Evolutionary conservation across 2,329 filamentous ascomycete species (phyloP).

Genomic region (Cadophora sp.): DNA sequence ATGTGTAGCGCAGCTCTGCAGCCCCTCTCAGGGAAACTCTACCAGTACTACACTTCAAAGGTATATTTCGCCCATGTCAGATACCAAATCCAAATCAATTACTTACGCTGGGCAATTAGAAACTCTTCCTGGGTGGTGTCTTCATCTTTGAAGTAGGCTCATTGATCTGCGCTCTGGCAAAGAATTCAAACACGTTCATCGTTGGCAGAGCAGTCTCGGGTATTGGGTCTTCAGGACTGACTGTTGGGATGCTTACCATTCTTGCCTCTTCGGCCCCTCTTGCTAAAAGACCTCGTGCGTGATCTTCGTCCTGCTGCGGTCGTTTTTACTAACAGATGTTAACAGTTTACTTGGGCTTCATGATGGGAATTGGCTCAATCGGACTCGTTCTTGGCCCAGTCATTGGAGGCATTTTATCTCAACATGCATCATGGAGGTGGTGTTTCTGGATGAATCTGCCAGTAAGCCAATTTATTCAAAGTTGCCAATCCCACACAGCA

Average conservation of each 20-base stretch:
- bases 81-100: background rate
- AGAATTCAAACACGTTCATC: conserved; percentile 4
- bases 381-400: conserved; percentile 36
- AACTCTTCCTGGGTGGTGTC: conserved; percentile 11
- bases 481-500: too few species aligned
- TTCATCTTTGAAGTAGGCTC: conserved; percentile 13
- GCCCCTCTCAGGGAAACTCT: conserved; percentile 30
- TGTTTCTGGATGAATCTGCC: conserved; percentile 38
- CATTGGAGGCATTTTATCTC: conserved; percentile 42
- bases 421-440: conserved; percentile 47
- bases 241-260: conserved; percentile 58
- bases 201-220: conserved; percentile 36
- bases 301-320: background rate
- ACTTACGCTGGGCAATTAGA: background rate
- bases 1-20: conserved; percentile 25
- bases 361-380: conserved; percentile 11
- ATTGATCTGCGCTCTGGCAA: conserved; percentile 10
- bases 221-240: conserved; percentile 56
- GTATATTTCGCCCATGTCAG: background rate
- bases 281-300: conserved; percentile 21
- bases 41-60: conserved; percentile 28
- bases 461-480: background rate
- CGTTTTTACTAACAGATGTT: background rate
- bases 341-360: conserved; percentile 12
- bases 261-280: conserved; percentile 47